Percentiles rank a stretch among this genome's conserved stretches.
Conservation (phyloP, 2,329 filamentous ascomycete species). For the Aspergillus caelatus region DNA sequence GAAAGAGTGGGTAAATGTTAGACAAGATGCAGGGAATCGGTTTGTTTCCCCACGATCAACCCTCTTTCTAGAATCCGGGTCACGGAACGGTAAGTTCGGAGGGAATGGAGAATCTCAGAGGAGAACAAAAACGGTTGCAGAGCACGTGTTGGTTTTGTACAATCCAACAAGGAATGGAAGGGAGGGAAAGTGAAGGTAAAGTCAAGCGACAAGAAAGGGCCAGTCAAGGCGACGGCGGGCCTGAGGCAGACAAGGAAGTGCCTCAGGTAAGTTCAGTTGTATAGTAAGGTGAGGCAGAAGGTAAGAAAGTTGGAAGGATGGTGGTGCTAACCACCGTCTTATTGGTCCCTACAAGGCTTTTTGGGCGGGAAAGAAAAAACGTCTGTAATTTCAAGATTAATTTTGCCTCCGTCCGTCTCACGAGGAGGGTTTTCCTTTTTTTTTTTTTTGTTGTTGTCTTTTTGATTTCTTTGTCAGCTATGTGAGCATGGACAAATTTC, state of each 20-base stretch:
- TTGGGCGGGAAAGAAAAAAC: slow-evolving; percentile 14
- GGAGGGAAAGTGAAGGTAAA: slow-evolving; percentile 7
- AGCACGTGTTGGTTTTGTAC: slow-evolving; percentile 21
- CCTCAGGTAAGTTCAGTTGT: not conserved
- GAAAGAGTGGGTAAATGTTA: not conserved
- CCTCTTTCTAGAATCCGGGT: slow-evolving; percentile 4
- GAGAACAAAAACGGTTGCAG: slow-evolving; percentile 19
- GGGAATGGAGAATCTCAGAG: slow-evolving; percentile 14
- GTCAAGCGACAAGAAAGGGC: slow-evolving; percentile 7
- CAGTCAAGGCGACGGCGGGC: slow-evolving; percentile 4
- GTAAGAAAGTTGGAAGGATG: slow-evolving; percentile 9
- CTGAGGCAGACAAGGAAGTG: slow-evolving; percentile 8
- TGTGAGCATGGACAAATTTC: slow-evolving; percentile 6
- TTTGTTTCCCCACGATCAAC: slow-evolving; percentile 4
- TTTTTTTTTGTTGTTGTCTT: not conserved
- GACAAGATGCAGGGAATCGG: slow-evolving; percentile 9
- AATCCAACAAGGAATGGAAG: not conserved
- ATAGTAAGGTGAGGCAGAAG: slow-evolving; percentile 7
- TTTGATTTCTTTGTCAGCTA: slow-evolving; percentile 9
- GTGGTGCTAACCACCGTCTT: slow-evolving; percentile 24
- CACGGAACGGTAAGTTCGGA: slow-evolving; percentile 4
- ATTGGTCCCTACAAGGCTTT: slow-evolving; percentile 27
- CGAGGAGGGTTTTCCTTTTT: not conserved
- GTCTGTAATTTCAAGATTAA: slow-evolving; percentile 17
- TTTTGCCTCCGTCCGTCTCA: slow-evolving; percentile 14